Conservation (phyloP, 2,329 filamentous ascomycete species). For the Exophiala phaeomuriformis region DNA sequence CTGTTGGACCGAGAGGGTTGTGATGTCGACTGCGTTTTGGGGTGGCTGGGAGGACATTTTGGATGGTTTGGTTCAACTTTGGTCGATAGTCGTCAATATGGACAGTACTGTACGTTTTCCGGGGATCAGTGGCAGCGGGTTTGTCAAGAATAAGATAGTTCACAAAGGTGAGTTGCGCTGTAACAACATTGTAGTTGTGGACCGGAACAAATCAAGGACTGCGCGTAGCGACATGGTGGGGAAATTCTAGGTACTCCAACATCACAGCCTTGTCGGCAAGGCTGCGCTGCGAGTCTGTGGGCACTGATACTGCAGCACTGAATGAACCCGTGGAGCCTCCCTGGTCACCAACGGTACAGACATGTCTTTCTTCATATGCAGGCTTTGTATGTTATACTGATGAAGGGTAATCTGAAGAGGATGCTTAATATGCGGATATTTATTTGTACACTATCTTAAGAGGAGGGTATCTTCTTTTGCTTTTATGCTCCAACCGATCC, state of each 20-base stretch:
- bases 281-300: background rate
- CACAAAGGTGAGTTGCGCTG: too few relatives aligned
- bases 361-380: too few relatives aligned
- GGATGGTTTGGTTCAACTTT: background rate
- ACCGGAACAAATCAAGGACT: background rate
- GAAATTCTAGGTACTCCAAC: background rate
- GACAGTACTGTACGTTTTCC: too few relatives aligned
- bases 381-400: too few relatives aligned
- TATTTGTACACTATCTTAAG: too few relatives aligned
- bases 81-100: background rate
- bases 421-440: too few relatives aligned
- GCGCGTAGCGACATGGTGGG: background rate
- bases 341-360: background rate
- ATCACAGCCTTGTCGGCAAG: constrained; percentile 10
- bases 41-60: constrained; percentile 12
- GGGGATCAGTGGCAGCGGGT: background rate
- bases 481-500: too few relatives aligned
- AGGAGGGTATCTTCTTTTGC: too few relatives aligned
- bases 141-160: background rate
- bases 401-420: too few relatives aligned
- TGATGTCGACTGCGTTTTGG: constrained; percentile 55
- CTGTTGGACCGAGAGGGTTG: constrained; percentile 72
- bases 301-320: background rate
- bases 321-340: background rate
- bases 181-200: too few relatives aligned